A percentile compares a stretch with the other conserved stretches of the same genome.
phyloP scores from a whole-genome alignment of 2,329 filamentous ascomycete genomes.

The Simplicillium aogashimaense region DNA sequence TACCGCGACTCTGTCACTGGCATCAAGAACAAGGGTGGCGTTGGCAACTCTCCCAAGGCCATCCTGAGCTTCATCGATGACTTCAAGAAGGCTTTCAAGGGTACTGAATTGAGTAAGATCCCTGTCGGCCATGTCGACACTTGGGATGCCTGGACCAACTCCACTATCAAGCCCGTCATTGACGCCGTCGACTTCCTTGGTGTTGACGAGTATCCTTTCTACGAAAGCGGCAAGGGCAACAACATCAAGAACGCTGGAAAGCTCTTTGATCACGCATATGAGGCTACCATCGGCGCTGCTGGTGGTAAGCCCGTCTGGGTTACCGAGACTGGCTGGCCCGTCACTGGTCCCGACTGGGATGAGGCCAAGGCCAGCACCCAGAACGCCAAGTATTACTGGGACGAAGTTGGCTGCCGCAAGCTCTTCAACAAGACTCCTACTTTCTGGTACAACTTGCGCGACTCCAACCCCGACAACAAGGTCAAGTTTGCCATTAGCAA shows the following conservation, averaged over 20 bases:
- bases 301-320: slow-evolving; percentile 47
- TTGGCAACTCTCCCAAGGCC: slow-evolving; percentile 47
- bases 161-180: slow-evolving; percentile 48
- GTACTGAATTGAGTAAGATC: slow-evolving; percentile 30
- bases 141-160: slow-evolving; percentile 53
- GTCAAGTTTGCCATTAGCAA: slow-evolving; percentile 48
- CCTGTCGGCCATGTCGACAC: slow-evolving; percentile 60
- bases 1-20: slow-evolving; percentile 55
- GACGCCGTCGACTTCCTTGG: slow-evolving; percentile 55
- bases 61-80: slow-evolving; percentile 58
- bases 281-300: slow-evolving; percentile 33
- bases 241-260: slow-evolving; percentile 41
- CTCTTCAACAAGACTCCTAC: slow-evolving; percentile 45
- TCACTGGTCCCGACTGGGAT: slow-evolving; percentile 41
- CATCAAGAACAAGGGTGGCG: slow-evolving; percentile 47
- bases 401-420: slow-evolving; percentile 47
- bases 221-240: slow-evolving; percentile 47
- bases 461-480: slow-evolving; percentile 49
- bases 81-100: slow-evolving; percentile 47
- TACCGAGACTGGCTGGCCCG: slow-evolving; percentile 59
- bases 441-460: slow-evolving; percentile 53
- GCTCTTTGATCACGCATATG: slow-evolving; percentile 43
- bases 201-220: slow-evolving; percentile 58
- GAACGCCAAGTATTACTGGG: slow-evolving; percentile 57
- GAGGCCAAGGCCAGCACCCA: slow-evolving; percentile 41